Percentiles rank a stretch among this genome's conserved stretches.
Evolutionary conservation across 106 monocot genomes (phyloP).

Genomic region (Ottelia alismoides): DNA sequence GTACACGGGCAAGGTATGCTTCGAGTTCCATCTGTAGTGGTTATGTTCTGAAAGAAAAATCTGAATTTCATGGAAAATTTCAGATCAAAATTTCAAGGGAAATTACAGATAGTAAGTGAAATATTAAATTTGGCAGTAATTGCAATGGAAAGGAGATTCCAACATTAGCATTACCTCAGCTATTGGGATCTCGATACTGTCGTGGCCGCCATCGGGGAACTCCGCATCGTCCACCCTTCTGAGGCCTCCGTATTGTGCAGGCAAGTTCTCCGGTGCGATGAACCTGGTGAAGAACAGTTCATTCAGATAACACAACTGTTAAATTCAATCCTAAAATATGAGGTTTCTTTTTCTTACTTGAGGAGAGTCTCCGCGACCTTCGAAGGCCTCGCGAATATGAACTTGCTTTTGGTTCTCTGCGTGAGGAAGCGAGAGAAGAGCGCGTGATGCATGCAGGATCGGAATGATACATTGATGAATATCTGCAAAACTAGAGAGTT

Average conservation of each 20-base stretch:
- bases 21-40: conserved; percentile 46
- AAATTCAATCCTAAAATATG: too few relatives aligned
- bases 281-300: too few relatives aligned
- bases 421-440: conserved; percentile 25
- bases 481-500: conserved; percentile 52
- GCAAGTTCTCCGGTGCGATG: conserved; percentile 50
- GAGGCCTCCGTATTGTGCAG: conserved; percentile 57
- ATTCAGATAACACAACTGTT: too few relatives aligned
- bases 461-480: conserved; percentile 49
- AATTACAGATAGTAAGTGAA: too few relatives aligned
- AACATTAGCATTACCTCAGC: conserved; percentile 47
- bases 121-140: too few relatives aligned
- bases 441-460: conserved; percentile 31
- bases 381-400: conserved; percentile 45
- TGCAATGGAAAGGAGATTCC: too few relatives aligned
- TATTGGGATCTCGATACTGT: conserved; percentile 24
- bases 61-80: too few relatives aligned
- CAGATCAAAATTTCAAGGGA: too few relatives aligned
- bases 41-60: too few relatives aligned
- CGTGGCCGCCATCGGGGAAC: conserved; percentile 20
- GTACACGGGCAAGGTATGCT: conserved; percentile 46
- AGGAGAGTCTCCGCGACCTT: conserved; percentile 65
- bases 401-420: conserved; percentile 36
- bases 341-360: conserved; percentile 39
- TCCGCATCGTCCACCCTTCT: conserved; percentile 42